Conservation (phyloP, 2,329 filamentous ascomycete genomes). For the Epichloe hybrida region DNA sequence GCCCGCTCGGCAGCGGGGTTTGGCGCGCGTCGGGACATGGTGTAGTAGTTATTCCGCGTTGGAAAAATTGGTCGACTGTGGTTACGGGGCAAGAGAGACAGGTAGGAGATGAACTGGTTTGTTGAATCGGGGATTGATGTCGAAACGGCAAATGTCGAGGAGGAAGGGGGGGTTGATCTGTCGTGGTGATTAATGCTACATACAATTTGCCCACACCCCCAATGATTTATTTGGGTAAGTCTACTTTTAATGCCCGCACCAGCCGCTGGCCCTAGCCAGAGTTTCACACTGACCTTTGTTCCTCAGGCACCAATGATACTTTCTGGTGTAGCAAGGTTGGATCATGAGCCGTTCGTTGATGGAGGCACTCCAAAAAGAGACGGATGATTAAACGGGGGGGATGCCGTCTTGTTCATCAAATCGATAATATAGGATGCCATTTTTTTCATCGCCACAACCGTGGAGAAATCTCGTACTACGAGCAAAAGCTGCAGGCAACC, state of each 20-base stretch:
- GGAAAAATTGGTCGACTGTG: not conserved
- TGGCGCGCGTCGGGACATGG: slow-evolving; percentile 66
- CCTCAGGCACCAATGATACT: slow-evolving; percentile 7
- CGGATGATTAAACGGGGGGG: too few species aligned
- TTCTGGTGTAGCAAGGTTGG: not conserved
- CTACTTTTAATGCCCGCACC: not conserved
- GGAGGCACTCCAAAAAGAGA: too few species aligned
- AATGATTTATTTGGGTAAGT: not conserved
- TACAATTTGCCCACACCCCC: slow-evolving; percentile 1
- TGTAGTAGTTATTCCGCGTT: slow-evolving; percentile 7
- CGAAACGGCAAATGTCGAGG: not conserved
- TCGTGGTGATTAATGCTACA: slow-evolving; percentile 2
- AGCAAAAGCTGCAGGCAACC: not conserved
- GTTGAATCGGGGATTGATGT: not conserved
- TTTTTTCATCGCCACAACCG: too few species aligned
- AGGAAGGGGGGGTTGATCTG: slow-evolving; percentile 1
- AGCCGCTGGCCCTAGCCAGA: not conserved
- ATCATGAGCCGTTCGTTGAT: not conserved
- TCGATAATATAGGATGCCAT: too few species aligned
- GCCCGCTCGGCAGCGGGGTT: slow-evolving; percentile 76
- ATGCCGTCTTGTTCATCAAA: too few species aligned
- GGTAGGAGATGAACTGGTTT: not conserved
- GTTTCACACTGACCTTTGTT: not conserved
- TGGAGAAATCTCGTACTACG: too few species aligned
- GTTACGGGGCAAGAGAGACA: slow-evolving; percentile 5